Evolutionary conservation across 2,329 filamentous ascomycete species (phyloP).

Genomic region (Colletotrichum sp.): DNA sequence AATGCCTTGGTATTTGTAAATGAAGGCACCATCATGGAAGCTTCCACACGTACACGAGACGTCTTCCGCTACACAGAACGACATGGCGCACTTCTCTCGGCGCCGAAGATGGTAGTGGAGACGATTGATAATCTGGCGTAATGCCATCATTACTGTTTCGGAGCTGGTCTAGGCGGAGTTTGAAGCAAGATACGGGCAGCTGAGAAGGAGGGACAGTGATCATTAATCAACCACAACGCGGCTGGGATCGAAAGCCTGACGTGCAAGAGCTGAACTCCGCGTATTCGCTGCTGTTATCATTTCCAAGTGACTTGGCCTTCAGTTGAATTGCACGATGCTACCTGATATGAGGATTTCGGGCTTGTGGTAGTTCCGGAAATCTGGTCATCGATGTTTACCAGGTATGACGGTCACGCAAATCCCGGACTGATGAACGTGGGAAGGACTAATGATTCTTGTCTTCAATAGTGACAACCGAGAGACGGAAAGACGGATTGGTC

Average conservation of each 20-base stretch:
- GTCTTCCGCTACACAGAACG: fast-evolving
- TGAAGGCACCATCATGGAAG: not conserved
- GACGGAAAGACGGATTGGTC: no score
- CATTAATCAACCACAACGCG: not conserved
- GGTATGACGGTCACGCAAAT: no score
- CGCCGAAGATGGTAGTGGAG: not conserved
- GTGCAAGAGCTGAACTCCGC: not conserved
- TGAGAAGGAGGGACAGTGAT: not conserved
- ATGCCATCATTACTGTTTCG: not conserved
- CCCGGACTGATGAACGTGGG: no score
- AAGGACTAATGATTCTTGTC: no score
- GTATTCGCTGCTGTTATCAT: not conserved
- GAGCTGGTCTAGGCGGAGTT: not conserved
- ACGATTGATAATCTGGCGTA: not conserved
- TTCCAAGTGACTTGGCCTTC: not conserved
- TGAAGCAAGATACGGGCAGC: not conserved
- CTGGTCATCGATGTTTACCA: no score
- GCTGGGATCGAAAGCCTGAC: fast-evolving
- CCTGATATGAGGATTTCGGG: no score
- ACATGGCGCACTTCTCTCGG: not conserved
- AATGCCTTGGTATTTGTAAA: fast-evolving
- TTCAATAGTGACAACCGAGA: no score
- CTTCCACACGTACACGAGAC: not conserved
- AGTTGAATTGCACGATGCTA: no score
- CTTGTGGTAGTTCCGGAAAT: no score